Percentiles rank a stretch among this genome's conserved stretches.
phyloP scores from a whole-genome alignment of 352 stramenopile genomes.

The Phytophthora citrophthora region DNA sequence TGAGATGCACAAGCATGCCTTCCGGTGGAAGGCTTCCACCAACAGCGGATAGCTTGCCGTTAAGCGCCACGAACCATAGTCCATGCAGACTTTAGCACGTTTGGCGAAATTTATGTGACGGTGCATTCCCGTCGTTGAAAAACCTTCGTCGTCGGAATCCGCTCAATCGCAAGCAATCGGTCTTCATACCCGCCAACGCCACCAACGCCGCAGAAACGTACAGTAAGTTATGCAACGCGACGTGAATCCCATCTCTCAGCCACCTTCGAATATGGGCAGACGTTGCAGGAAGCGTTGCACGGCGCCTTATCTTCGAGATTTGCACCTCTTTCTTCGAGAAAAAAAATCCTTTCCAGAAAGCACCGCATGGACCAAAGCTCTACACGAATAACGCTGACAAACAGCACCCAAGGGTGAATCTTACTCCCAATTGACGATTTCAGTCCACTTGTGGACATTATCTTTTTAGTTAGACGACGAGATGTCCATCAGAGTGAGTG shows the following conservation, averaged over 20 bases:
- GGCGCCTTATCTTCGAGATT: slow-evolving; percentile 29
- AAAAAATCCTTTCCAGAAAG: slow-evolving; percentile 4
- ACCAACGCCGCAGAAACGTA: neutral
- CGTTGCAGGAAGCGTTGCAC: slow-evolving; percentile 25
- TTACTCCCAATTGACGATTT: too few species aligned
- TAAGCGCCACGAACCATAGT: too few species aligned
- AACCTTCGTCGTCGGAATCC: neutral
- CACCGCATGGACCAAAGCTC: neutral
- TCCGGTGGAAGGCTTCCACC: too few species aligned
- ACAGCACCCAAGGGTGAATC: neutral
- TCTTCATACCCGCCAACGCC: slow-evolving; percentile 2
- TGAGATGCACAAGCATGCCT: too few species aligned
- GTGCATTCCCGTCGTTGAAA: too few species aligned
- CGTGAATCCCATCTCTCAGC: slow-evolving; percentile 6
- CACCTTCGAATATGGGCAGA: slow-evolving; percentile 26
- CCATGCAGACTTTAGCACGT: too few species aligned
- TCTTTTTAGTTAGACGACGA: too few species aligned
- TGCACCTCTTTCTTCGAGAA: slow-evolving; percentile 20
- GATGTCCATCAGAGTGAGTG: neutral
- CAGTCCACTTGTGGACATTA: too few species aligned
- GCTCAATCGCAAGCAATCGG: neutral
- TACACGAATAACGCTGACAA: neutral
- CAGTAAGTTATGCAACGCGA: neutral
- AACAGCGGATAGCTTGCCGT: too few species aligned
- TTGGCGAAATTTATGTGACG: too few species aligned